phyloP scores from a whole-genome alignment of 148 eudicot genomes.

The Rhododendron ovatum region DNA sequence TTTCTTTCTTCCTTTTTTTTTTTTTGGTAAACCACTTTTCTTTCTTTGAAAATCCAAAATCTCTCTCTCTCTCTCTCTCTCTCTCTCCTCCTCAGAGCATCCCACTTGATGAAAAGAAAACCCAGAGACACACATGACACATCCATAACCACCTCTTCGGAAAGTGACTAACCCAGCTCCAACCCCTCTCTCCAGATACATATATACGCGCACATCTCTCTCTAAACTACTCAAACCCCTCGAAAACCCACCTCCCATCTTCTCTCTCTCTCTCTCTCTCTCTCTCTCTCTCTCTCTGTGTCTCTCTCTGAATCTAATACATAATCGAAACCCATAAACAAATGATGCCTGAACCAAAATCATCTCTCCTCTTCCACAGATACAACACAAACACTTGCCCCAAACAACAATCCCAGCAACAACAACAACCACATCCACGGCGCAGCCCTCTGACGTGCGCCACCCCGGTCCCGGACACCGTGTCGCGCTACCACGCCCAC shows the following conservation, averaged over 20 bases:
- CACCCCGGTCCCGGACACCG: conserved; percentile 23
- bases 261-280: background rate
- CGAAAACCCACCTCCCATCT: background rate
- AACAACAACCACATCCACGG: background rate
- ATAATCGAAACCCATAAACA: background rate
- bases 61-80: conserved; percentile 9
- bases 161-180: background rate
- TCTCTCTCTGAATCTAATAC: too few relatives aligned
- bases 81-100: background rate
- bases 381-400: conserved; percentile 7
- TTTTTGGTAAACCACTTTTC: too few relatives aligned
- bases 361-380: background rate
- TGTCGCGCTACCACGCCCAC: conserved; percentile 47
- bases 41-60: background rate
- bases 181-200: background rate
- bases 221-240: background rate
- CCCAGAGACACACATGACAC: background rate
- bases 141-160: background rate
- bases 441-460: conserved; percentile 10
- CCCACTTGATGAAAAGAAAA: background rate
- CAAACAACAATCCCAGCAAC: conserved; percentile 3
- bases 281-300: background rate
- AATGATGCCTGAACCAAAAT: conserved; percentile 2
- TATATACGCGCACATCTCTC: background rate
- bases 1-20: too few relatives aligned